Evolutionary conservation across 768 basidiomycete species (phyloP).

Genomic region (Pisolithus microcarpus): DNA sequence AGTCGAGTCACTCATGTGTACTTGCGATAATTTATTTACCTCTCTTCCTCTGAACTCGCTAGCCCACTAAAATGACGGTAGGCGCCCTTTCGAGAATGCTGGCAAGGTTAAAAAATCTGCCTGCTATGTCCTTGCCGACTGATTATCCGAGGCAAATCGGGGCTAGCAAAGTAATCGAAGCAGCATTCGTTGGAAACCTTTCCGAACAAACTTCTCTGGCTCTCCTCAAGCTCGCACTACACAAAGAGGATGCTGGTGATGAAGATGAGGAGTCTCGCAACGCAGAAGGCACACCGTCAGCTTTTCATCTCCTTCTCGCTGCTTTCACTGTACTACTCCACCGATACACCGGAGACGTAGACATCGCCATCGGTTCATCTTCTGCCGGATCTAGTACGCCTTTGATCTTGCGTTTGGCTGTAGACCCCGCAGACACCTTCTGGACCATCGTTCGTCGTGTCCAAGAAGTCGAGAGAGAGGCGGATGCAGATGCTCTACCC

Average conservation of each 20-base stretch:
- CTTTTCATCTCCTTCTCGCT: constrained; percentile 88
- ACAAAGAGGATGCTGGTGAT: constrained; percentile 47
- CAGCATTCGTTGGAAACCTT: constrained; percentile 65
- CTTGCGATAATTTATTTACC: not conserved
- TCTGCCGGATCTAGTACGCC: constrained; percentile 69
- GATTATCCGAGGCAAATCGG: constrained; percentile 86
- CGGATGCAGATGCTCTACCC: constrained; percentile 72
- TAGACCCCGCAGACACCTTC: constrained; percentile 83
- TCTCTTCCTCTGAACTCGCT: not conserved
- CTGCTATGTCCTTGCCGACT: constrained; percentile 87
- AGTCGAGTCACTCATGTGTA: not conserved
- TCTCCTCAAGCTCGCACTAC: constrained; percentile 75
- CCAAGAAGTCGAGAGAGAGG: constrained; percentile 76
- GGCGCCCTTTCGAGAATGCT: constrained; percentile 46
- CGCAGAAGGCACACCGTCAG: constrained; percentile 50
- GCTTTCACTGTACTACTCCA: constrained; percentile 88
- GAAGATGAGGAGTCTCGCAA: constrained; percentile 43
- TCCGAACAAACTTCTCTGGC: constrained; percentile 69
- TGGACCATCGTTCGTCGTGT: constrained; percentile 84
- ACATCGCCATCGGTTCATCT: constrained; percentile 86
- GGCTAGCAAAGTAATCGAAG: constrained; percentile 74
- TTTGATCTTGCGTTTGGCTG: constrained; percentile 72
- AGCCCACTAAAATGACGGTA: constrained; percentile 18
- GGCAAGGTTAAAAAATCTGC: constrained; percentile 67
- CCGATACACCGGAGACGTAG: constrained; percentile 92